Base-by-base conservation (phyloP, 2,329 filamentous ascomycete species). In the Berkeleyomyces basicola region DNA sequence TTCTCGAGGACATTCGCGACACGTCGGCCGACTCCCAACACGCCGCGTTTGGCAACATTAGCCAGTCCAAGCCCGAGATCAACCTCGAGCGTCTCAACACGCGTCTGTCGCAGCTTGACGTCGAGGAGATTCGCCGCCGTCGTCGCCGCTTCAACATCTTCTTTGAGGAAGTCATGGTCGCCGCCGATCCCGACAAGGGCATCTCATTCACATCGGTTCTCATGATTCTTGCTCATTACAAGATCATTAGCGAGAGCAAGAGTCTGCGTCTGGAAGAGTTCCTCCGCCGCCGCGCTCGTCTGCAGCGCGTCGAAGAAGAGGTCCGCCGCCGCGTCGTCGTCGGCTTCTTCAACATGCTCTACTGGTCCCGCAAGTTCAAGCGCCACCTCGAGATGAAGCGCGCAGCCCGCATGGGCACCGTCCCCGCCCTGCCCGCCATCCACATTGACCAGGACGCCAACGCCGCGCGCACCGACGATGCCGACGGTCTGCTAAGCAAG, bases 201-300 rank as follows among this genome's bases (percentile, higher is more conserved):
- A 95, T 99, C 65, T 86, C 88, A 0, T 99, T 99, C 72, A 93
- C 90, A 2, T 86, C 87, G 5, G 86, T 96, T 31, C 79, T 99
- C 60, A 93, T 99, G 87, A 95, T 95, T 65, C 78, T 99, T 63
- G 92, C 95, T 42, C 93, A 99, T 73, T 95, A 99, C 79, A 99
- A 97, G 70, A 90, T 99, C 70, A 99, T 99, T 72, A 96, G 86
- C 68, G 93, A 99, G 73, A 96, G 87, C 76, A 96, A 96, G 78
- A 96, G 90, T 73, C 76, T 99, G 70, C 90, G 89, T 66, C 81
- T 99, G 2, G 93, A 99, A 70, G 93, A 99, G 71, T 99, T 96
- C 72, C 75, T 99, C 63, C 86, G 92, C 64, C 89, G 95, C 44
- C 85, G 92, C 66, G 90, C 91, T 40, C 84, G 92, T 61, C 79